Conservation (phyloP, 345 rosid genomes). For the Eucalyptus marginata region DNA sequence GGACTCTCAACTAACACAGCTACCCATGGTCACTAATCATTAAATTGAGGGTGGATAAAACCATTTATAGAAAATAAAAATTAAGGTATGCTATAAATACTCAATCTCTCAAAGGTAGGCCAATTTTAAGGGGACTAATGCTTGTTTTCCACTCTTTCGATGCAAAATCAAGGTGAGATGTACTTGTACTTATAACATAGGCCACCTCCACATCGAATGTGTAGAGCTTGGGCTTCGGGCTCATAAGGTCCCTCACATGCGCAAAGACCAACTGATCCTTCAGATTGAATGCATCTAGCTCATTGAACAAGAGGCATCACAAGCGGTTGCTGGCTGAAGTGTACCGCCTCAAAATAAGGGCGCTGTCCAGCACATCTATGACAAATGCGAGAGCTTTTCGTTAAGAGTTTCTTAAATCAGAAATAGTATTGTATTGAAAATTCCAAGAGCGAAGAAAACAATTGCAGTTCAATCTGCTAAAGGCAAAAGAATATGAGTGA, state of each 20-base stretch:
- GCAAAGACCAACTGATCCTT: slow-evolving; percentile 86
- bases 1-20: too few species aligned
- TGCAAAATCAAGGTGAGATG: not conserved
- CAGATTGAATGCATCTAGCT: slow-evolving; percentile 69
- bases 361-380: slow-evolving; percentile 79
- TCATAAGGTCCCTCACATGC: slow-evolving; percentile 55
- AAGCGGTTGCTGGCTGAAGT: slow-evolving; percentile 42
- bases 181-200: not conserved
- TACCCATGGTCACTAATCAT: not conserved
- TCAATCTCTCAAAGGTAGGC: not conserved
- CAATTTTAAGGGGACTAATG: not conserved
- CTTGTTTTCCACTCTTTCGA: not conserved
- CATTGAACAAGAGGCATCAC: slow-evolving; percentile 82
- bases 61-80: too few species aligned
- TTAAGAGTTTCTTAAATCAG: not conserved
- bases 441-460: too few species aligned
- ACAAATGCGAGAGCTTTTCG: not conserved
- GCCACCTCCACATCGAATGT: slow-evolving; percentile 78
- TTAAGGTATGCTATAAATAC: not conserved
- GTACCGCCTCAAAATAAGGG: slow-evolving; percentile 60
- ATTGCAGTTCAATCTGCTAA: not conserved
- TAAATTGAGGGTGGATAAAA: not conserved
- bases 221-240: slow-evolving; percentile 49
- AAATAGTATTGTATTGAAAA: not conserved
- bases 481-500: not conserved